Evolutionary conservation across 148 eudicot species (phyloP), one percentile per base, ranked within the genome.

Genomic region (Cornus suecica): DNA sequence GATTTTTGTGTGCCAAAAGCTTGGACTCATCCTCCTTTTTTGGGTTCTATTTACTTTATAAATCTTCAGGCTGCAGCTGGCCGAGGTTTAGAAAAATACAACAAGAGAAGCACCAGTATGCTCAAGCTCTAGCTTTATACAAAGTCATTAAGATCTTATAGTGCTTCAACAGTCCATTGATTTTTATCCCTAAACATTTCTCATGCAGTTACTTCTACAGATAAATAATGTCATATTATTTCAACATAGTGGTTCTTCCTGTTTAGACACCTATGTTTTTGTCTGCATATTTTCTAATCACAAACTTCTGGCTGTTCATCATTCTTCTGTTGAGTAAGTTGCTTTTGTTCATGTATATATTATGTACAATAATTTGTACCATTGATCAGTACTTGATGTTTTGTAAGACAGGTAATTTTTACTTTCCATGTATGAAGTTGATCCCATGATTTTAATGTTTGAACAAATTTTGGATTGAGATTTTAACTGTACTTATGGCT

Each of bases 261-360:
- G 41, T 5, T 27, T 74, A 8, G 42, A 52, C 23, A 20, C 3
- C 24, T 41, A 24, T 28, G 8, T 65, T 75, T 70, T 6, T 5
- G 23, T 58, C 52, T 23, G 26, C 23, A 5, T 66, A 71, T 29
- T 51, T 48, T 28, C 27, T 27, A 13, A 15, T 22, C 20, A 64
- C 70, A 64, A 8, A 29, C 65, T 10, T 71, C 48, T 61, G 32
- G 56, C 76, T 65, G 51, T 66, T 78, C 22, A 27, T 73, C 37
- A 67, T 72, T 67, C 71, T 73, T 6, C 58, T 26, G 28, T 65
- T 20, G 6, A 63, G 31, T 61, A 48, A 16, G 11, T 66, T 65
- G 52, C 28, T 27, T 6, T 71, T 18, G 8, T 58, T 58, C 62
- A 18, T 58, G n/a, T 58, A 58, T 58, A 2, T 58, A 58, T n/a